Base-by-base conservation (phyloP, 805 yeast genomes). In the Suhomyces emberorum region DNA sequence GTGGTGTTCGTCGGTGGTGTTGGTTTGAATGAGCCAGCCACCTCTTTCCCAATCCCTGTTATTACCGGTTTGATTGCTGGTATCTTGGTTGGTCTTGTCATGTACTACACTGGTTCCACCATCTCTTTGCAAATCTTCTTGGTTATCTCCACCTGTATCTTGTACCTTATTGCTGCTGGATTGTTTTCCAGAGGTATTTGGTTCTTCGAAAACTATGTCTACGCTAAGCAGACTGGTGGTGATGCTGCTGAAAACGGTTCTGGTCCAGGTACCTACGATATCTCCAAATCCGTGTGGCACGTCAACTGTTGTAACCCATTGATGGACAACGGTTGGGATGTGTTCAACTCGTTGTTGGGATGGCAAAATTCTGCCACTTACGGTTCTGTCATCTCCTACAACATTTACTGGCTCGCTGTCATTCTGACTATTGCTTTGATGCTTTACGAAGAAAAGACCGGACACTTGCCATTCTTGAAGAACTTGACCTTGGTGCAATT, bases 351-450 rank as follows among this genome's bases (percentile, higher is more conserved):
- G 18, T 63, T 91, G 39, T 70, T 91, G 46, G 98, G 98, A 44
- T 91, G 98, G 98, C 96, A 88, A 69, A 91, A 91, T 66, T 77
- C 95, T 36, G 98, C 96, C 41, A 88, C 95, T 47, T 76, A 86
- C 58, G 96, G 97, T 39, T 87, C 96, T 4, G 89, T 91, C 41
- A 67, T 91, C 36, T 77, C 89, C 32, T 91, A 91, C 72, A 88
- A 88, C 67, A 47, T 83, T 44, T 91, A 91, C 72, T 91, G 98
- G 98, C 51, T 89, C 37, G 61, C 65, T 27, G 58, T 88, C 37
- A 82, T 83, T 43, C 43, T 67, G 15, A 62, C 72, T 24, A 55
- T 91, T 30, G 35, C 55, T 12, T 62, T 81, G 48, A 77, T 91
- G 88, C 65, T 81, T 45, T 88, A 54, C 65, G 93, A 87, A 70